These are phyloP conservation scores for Suillus luteus DNA, from an alignment of 768 basidiomycete genomes.

Conservation along the genomic window DNA sequence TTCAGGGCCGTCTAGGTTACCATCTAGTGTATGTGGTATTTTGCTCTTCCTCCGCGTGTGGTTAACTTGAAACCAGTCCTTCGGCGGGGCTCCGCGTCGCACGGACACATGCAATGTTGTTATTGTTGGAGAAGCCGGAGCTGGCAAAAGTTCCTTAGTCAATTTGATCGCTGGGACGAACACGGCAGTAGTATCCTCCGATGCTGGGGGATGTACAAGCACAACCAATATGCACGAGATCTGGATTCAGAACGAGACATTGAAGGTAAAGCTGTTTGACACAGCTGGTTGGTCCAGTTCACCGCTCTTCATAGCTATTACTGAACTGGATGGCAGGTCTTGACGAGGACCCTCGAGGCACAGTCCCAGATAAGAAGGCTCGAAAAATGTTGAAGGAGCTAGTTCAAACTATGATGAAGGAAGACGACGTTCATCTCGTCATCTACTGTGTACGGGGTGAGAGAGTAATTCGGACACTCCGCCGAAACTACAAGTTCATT, in stretches of 20 bases:
- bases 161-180: conserved; percentile 15
- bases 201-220: neutral
- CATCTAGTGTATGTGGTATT: neutral
- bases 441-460: conserved; percentile 38
- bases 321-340: no score
- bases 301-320: no score
- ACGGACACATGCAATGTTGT: neutral
- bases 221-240: neutral
- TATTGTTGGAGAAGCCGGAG: neutral
- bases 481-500: conserved; percentile 34
- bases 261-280: no score
- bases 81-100: neutral
- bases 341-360: conserved; percentile 25
- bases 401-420: conserved; percentile 30
- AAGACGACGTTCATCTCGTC: conserved; percentile 31
- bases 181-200: neutral
- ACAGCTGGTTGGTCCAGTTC: no score
- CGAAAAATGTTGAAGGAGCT: conserved; percentile 31
- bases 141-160: conserved; percentile 1
- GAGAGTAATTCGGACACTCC: conserved; percentile 24
- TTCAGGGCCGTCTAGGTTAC: neutral
- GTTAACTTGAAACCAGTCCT: neutral
- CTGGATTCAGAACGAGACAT: no score
- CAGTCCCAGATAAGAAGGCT: conserved; percentile 27
- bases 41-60: neutral